phyloP scores from a whole-genome alignment of 768 basidiomycete species.

The Mycena filopes region DNA sequence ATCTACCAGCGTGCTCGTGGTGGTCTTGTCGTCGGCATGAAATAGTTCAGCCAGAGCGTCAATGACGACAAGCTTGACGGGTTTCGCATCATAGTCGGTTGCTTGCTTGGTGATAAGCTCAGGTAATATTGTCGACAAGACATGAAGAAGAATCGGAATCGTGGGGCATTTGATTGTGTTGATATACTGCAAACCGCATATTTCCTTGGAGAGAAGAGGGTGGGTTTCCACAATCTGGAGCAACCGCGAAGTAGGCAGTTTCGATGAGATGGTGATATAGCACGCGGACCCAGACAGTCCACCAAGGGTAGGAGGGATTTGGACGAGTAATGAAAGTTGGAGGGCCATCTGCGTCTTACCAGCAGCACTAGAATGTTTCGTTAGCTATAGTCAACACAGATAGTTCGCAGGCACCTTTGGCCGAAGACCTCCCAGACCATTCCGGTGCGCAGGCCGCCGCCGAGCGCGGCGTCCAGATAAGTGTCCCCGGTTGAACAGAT shows the following conservation, averaged over 20 bases:
- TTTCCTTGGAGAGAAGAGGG: constrained; percentile 53
- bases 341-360: constrained; percentile 95
- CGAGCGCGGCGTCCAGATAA: constrained; percentile 72
- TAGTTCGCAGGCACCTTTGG: constrained; percentile 70
- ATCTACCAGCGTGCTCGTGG: constrained; percentile 70
- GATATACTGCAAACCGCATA: constrained; percentile 64
- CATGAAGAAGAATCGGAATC: constrained; percentile 62
- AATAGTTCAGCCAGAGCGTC: constrained; percentile 92
- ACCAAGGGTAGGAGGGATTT: constrained; percentile 67
- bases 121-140: constrained; percentile 67
- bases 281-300: constrained; percentile 77
- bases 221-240: constrained; percentile 70
- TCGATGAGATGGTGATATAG: constrained; percentile 80
- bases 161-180: constrained; percentile 70
- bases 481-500: constrained; percentile 81
- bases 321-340: constrained; percentile 83
- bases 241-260: constrained; percentile 74
- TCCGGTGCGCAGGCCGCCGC: constrained; percentile 82
- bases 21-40: constrained; percentile 68
- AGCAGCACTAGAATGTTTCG: constrained; percentile 69
- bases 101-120: constrained; percentile 53
- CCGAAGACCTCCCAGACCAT: constrained; percentile 91
- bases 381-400: constrained; percentile 16
- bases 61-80: constrained; percentile 83
- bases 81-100: constrained; percentile 51